phyloP scores from a whole-genome alignment of 2,329 filamentous ascomycete species.

The Scedosporium boydii region DNA sequence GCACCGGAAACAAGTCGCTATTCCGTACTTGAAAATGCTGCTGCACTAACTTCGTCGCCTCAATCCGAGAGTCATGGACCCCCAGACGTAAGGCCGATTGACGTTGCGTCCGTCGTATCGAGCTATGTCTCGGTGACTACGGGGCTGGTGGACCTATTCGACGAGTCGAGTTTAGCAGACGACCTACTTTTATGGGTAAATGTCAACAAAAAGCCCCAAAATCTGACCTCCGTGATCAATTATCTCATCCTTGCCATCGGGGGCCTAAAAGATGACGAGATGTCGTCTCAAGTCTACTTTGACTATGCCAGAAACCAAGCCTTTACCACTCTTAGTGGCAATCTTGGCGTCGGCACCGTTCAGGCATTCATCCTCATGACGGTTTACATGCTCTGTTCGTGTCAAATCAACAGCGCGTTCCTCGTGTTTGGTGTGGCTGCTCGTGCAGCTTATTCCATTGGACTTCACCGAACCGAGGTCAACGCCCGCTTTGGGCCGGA shows the following conservation, averaged over 20 bases:
- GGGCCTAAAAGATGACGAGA: constrained; percentile 29
- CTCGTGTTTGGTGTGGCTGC: constrained; percentile 44
- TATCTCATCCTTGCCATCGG: constrained; percentile 43
- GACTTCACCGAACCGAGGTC: constrained; percentile 43
- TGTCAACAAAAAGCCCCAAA: constrained; percentile 20
- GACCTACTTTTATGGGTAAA: constrained; percentile 33
- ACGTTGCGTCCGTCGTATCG: constrained; percentile 20
- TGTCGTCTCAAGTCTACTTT: constrained; percentile 34
- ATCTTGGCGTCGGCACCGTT: constrained; percentile 38
- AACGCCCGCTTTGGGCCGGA: constrained; percentile 40
- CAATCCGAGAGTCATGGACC: constrained; percentile 13
- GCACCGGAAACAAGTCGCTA: constrained; percentile 40
- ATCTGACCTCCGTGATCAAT: constrained; percentile 32
- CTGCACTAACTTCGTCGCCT: constrained; percentile 7
- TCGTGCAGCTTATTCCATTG: constrained; percentile 42
- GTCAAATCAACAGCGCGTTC: constrained; percentile 45
- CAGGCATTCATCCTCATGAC: constrained; percentile 41
- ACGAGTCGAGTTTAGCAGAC: constrained; percentile 25
- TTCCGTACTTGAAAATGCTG: constrained; percentile 38
- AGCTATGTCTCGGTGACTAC: constrained; percentile 31
- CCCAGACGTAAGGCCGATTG: constrained; percentile 14
- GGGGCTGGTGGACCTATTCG: constrained; percentile 39
- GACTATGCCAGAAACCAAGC: constrained; percentile 38
- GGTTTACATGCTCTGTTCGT: constrained; percentile 44
- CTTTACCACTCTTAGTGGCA: constrained; percentile 30